Conservation (phyloP, 495 filamentous ascomycete genomes). For the Penicillium maclennaniae region DNA sequence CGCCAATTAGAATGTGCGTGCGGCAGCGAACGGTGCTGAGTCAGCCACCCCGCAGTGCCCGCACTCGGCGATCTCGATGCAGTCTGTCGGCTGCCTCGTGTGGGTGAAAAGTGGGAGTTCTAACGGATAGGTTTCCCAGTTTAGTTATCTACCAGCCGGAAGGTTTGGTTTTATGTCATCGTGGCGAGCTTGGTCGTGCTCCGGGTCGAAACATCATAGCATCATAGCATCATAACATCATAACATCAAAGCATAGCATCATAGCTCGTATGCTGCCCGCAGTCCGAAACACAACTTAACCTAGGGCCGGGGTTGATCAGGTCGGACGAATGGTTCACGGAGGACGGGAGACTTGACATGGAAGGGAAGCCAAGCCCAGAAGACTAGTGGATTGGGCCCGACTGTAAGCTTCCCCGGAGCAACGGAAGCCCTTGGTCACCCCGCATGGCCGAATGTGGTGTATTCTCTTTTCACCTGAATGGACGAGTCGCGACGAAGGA, state of each 20-base stretch:
- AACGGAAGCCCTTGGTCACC: slow-evolving; percentile 41
- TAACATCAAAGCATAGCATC: not conserved
- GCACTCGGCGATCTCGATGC: not conserved
- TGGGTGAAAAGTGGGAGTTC: too few relatives aligned
- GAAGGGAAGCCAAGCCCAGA: not conserved
- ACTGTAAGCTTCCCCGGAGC: slow-evolving; percentile 34
- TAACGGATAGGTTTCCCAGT: not conserved
- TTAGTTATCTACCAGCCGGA: not conserved
- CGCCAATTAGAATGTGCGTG: not conserved
- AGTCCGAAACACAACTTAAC: not conserved
- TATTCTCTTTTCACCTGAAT: not conserved
- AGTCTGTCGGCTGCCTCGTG: not conserved
- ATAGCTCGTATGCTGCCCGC: not conserved
- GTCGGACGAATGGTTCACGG: slow-evolving; percentile 21
- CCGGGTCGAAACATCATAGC: not conserved
- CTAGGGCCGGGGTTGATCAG: slow-evolving; percentile 4
- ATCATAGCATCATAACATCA: not conserved
- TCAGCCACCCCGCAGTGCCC: not conserved
- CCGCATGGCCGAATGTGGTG: slow-evolving; percentile 33
- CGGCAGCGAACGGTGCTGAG: not conserved
- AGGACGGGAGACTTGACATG: not conserved
- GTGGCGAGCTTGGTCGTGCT: not conserved
- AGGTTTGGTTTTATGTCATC: not conserved
- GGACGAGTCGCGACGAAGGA: not conserved
- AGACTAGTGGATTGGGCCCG: not conserved